A percentile compares a stretch with the other conserved stretches of the same genome.
phyloP scores from a whole-genome alignment of 1,284 basidiomycete genomes.

The Schizophyllum amplum region DNA sequence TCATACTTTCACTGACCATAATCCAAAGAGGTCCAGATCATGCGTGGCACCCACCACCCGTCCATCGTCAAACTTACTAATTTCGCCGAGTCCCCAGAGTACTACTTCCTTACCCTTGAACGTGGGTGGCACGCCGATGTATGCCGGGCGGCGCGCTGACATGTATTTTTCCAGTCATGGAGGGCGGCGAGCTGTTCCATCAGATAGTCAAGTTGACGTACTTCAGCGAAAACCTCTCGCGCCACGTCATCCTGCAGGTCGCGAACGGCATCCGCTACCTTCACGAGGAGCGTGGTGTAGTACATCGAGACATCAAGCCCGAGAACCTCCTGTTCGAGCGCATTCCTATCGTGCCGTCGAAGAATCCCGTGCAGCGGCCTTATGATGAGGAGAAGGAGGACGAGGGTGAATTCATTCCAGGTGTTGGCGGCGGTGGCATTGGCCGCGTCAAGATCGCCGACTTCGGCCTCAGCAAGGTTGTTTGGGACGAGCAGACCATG shows the following conservation, averaged over 20 bases:
- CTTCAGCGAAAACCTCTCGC: slow-evolving; percentile 90
- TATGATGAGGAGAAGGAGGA: slow-evolving; percentile 99
- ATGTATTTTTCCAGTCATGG: slow-evolving; percentile 64
- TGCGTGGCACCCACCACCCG: slow-evolving; percentile 91
- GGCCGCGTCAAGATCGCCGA: slow-evolving; percentile 98
- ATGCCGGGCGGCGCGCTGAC: slow-evolving; percentile 5
- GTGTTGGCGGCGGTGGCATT: slow-evolving; percentile 93
- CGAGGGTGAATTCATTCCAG: slow-evolving; percentile 91
- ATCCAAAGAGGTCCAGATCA: slow-evolving; percentile 90
- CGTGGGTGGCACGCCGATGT: slow-evolving; percentile 37
- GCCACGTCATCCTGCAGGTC: slow-evolving; percentile 97
- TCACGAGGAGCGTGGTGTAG: slow-evolving; percentile 96
- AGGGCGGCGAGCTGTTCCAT: slow-evolving; percentile 97
- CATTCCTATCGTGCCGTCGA: slow-evolving; percentile 90
- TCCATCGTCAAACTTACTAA: slow-evolving; percentile 84
- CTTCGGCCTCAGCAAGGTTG: slow-evolving; percentile 96
- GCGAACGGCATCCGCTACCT: slow-evolving; percentile 93
- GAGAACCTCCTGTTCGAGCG: slow-evolving; percentile 95
- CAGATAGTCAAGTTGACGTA: slow-evolving; percentile 99
- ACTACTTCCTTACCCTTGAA: slow-evolving; percentile 95
- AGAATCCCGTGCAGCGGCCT: slow-evolving; percentile 66
- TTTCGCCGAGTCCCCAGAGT: slow-evolving; percentile 87
- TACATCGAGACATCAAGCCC: slow-evolving; percentile 98
- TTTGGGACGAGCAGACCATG: slow-evolving; percentile 99
- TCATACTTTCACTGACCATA: slow-evolving; percentile 1